Evolutionary conservation across 1,139 yeast species (phyloP).

Genomic region (Eremothecium sinecaudum): DNA sequence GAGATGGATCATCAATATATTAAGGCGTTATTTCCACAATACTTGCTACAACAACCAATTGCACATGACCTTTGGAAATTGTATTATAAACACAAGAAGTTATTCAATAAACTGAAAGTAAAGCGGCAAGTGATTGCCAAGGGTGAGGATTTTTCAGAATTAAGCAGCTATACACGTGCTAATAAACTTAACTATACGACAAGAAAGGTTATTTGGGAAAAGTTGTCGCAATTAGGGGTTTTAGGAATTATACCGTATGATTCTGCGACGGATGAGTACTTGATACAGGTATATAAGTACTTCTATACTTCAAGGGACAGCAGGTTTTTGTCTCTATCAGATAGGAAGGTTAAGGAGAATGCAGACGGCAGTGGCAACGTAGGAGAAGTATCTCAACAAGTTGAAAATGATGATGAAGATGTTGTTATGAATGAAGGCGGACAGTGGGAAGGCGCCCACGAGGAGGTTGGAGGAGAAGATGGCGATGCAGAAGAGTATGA

Average conservation of each 20-base stretch:
- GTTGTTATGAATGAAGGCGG: conserved; percentile 8
- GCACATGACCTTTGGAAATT: conserved; percentile 24
- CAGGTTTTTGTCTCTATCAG: conserved; percentile 4
- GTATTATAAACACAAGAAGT: conserved; percentile 22
- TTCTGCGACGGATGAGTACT: conserved; percentile 25
- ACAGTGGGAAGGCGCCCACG: conserved; percentile 7
- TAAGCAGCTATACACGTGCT: conserved; percentile 3
- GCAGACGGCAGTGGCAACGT: not conserved
- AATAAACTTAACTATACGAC: conserved; percentile 14
- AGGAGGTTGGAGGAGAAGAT: conserved; percentile 8
- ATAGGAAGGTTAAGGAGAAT: conserved; percentile 1
- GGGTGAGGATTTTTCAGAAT: conserved; percentile 7
- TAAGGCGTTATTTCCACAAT: conserved; percentile 24
- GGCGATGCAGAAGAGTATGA: conserved; percentile 10
- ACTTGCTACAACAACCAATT: conserved; percentile 28
- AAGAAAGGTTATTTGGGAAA: conserved; percentile 28
- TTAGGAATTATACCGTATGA: conserved; percentile 28
- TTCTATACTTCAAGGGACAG: conserved; percentile 22
- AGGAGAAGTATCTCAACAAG: conserved; percentile 1
- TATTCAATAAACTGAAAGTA: conserved; percentile 20
- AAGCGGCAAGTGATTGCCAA: conserved; percentile 19
- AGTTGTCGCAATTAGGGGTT: conserved; percentile 26
- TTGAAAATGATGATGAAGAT: conserved; percentile 9
- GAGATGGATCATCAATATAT: conserved; percentile 23
- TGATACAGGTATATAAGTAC: conserved; percentile 27